Percentiles rank a stretch among this genome's conserved stretches.
phyloP scores from a whole-genome alignment of 495 filamentous ascomycete species.

The Hypoxylon cercidicola region DNA sequence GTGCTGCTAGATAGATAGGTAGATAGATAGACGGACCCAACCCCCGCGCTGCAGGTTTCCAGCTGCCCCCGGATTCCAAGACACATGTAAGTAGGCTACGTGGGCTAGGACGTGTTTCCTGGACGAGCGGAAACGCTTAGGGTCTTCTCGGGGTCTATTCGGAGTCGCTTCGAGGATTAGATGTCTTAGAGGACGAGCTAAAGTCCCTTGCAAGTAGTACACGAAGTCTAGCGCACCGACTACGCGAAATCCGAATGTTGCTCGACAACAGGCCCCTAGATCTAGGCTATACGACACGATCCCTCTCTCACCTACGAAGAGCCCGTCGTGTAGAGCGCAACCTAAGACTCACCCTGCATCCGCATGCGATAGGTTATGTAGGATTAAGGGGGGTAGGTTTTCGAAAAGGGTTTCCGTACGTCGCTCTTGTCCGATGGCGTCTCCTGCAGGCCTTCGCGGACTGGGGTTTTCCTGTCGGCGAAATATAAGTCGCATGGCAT shows the following conservation, averaged over 20 bases:
- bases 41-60: slow-evolving; percentile 43
- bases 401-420: slow-evolving; percentile 6
- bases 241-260: slow-evolving; percentile 4
- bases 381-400: slow-evolving; percentile 1
- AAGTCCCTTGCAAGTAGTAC: slow-evolving; percentile 22
- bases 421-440: slow-evolving; percentile 13
- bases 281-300: slow-evolving; percentile 13
- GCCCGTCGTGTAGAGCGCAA: slow-evolving; percentile 10
- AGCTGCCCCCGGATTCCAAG: slow-evolving; percentile 41
- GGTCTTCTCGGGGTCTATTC: slow-evolving; percentile 4
- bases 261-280: not conserved
- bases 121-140: slow-evolving; percentile 38
- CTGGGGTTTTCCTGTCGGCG: slow-evolving; percentile 36
- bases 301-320: slow-evolving; percentile 11
- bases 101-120: slow-evolving; percentile 14
- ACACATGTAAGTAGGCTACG: slow-evolving; percentile 27
- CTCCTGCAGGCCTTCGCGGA: slow-evolving; percentile 15
- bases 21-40: slow-evolving; percentile 28
- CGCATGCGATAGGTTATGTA: slow-evolving; percentile 2
- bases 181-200: slow-evolving; percentile 27
- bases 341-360: slow-evolving; percentile 13
- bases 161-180: slow-evolving; percentile 24
- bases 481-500: slow-evolving; percentile 45
- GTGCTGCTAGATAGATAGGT: slow-evolving; percentile 40
- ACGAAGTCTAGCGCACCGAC: slow-evolving; percentile 10